A percentile compares a stretch with the other conserved stretches of the same genome.
phyloP scores from a whole-genome alignment of 1,139 yeast genomes.

The Saccharomycopsis hybrid region DNA sequence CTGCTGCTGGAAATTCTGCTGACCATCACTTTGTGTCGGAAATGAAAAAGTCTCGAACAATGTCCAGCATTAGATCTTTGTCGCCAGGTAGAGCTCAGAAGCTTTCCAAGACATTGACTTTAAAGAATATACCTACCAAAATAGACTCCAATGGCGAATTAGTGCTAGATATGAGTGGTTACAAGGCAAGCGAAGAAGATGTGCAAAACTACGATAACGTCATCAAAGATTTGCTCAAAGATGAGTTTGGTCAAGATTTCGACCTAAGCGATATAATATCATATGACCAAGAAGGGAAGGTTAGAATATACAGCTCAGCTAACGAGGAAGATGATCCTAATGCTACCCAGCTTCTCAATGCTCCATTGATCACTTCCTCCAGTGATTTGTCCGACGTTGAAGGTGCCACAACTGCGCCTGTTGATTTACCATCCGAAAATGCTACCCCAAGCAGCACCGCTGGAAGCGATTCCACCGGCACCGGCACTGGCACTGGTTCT shows the following conservation, averaged over 20 bases:
- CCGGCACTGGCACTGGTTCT: constrained; percentile 19
- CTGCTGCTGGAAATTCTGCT: not conserved
- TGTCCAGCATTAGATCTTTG: constrained; percentile 22
- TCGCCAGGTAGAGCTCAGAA: constrained; percentile 45
- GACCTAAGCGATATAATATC: constrained; percentile 45
- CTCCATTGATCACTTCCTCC: constrained; percentile 1
- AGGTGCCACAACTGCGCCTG: too few relatives aligned
- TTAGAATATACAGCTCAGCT: constrained; percentile 50
- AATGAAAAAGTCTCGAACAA: constrained; percentile 11
- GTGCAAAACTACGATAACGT: constrained; percentile 63
- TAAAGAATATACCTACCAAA: constrained; percentile 79
- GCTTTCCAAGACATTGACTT: constrained; percentile 59
- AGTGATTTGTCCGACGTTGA: constrained; percentile 5
- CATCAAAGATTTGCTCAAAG: constrained; percentile 64
- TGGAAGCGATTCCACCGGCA: constrained; percentile 15
- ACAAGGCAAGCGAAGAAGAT: constrained; percentile 78
- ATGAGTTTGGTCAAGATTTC: constrained; percentile 54
- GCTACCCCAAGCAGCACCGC: too few relatives aligned
- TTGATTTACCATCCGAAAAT: too few relatives aligned
- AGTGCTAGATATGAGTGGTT: constrained; percentile 92
- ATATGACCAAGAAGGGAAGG: constrained; percentile 67
- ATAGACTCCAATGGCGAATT: constrained; percentile 88
- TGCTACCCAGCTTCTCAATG: not conserved
- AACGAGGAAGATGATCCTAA: constrained; percentile 22
- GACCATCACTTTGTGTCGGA: not conserved